Base-by-base conservation (phyloP, 2,329 filamentous ascomycete species). In the Nigrospora osmanthi region DNA sequence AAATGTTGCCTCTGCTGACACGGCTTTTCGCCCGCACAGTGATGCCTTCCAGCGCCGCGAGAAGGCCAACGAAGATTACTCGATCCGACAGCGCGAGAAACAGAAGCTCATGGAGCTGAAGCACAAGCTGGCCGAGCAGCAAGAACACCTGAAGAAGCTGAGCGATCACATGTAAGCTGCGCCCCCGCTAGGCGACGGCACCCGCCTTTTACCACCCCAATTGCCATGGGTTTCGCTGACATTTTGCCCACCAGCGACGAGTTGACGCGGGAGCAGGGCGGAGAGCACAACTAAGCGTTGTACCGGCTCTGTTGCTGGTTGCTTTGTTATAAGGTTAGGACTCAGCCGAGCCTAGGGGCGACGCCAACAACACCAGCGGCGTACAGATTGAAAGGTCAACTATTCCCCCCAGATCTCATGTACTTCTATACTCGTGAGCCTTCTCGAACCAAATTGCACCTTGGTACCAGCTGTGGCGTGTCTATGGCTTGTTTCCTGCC, bases 11-110 rank as follows among this genome's bases (percentile, higher is more conserved):
- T n/a, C 14, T 5, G 14, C 17, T 36, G 35, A 17, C 17, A n/a
- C 11, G 23, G 32, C 39, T 40, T n/a, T n/a, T 42, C 31, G 15
- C 34, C 13, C 17, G 32, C 39, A 56, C 54, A 95, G 91, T 57
- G 91, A 98, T 64, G 81, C 88, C 46, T 98, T 96, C 80, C 88
- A 84, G 71, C 85, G 85, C 71, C 89, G 93, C 58, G 93, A 98
- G 71, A 80, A 84, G 64, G 91, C 91, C 55, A 77, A 73, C 63
- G 93, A 97, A 73, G 84, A 89, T 66, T 80, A 80, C 57, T 87
- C 86, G 70, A 89, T 98, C 70, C 81, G 81, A 60, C 74, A 86
- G 72, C 87, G 89, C 63, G 93, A 97, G 79, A 81, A 82, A 71
- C 83, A 90, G 73, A 96, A 95, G 88, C 84, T 96, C 51, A 57